phyloP scores from a whole-genome alignment of 331 rosid genomes.

The Malus hybrid region DNA sequence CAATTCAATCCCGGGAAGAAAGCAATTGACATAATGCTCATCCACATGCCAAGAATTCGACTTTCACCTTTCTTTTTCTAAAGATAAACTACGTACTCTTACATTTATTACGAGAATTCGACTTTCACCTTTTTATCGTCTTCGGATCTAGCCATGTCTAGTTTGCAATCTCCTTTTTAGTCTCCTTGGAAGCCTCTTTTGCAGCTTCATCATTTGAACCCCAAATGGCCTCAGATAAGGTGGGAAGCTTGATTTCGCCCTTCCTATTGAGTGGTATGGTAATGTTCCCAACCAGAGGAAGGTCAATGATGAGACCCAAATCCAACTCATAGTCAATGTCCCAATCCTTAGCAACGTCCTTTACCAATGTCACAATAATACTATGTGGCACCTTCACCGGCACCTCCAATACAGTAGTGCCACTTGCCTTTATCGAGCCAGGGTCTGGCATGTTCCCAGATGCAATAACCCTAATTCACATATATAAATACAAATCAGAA shows the following conservation, averaged over 20 bases:
- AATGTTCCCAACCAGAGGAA: constrained; percentile 63
- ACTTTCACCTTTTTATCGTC: not conserved
- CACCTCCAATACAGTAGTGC: constrained; percentile 46
- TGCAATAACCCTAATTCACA: constrained; percentile 50
- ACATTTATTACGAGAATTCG: not conserved
- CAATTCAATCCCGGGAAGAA: not conserved
- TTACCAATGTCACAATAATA: constrained; percentile 51
- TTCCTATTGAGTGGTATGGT: constrained; percentile 66
- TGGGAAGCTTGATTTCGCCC: constrained; percentile 77
- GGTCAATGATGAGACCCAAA: constrained; percentile 49
- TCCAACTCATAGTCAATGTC: constrained; percentile 74
- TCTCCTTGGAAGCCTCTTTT: not conserved
- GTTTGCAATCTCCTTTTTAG: not conserved
- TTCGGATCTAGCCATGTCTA: not conserved
- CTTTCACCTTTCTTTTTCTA: not conserved
- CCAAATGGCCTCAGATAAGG: not conserved
- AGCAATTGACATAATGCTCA: not conserved
- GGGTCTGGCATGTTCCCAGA: constrained; percentile 75
- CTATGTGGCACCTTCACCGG: constrained; percentile 63
- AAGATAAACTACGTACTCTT: not conserved
- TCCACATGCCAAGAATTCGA: not conserved
- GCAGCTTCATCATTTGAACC: not conserved
- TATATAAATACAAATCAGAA: not conserved
- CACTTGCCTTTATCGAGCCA: constrained; percentile 62
- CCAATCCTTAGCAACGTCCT: constrained; percentile 68